These are phyloP conservation scores for Wallacemonas sp. DNA, from an alignment of 208 protist species.

Conservation along the genomic window DNA sequence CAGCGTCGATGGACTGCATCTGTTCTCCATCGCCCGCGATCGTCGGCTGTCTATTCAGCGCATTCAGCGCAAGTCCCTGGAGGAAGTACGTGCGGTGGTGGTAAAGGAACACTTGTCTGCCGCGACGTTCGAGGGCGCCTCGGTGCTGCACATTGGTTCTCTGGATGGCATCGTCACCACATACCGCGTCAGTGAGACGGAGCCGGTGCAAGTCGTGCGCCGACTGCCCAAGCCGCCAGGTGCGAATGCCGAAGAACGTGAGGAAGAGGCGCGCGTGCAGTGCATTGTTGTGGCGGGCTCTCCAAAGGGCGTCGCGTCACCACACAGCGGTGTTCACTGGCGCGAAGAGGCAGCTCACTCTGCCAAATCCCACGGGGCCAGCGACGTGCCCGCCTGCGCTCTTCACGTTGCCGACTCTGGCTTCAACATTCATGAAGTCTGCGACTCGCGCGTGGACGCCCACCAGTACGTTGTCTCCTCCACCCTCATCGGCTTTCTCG, in stretches of 20 bases:
- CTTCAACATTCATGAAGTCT: constrained; percentile 62
- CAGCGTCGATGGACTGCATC: constrained; percentile 41
- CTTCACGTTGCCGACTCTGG: constrained; percentile 77
- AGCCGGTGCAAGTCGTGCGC: constrained; percentile 37
- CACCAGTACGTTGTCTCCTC: constrained; percentile 30
- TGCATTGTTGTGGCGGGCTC: constrained; percentile 44
- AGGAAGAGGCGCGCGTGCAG: constrained; percentile 66
- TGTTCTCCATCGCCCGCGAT: constrained; percentile 80
- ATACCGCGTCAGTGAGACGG: constrained; percentile 60
- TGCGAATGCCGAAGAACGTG: constrained; percentile 38
- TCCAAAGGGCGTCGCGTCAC: constrained; percentile 51
- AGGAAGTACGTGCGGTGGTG: constrained; percentile 66
- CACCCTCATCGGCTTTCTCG: constrained; percentile 82
- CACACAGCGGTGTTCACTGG: constrained; percentile 22
- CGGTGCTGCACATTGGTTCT: constrained; percentile 62
- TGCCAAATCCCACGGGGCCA: background rate
- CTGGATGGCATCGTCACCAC: constrained; percentile 73
- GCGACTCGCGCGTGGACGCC: constrained; percentile 4
- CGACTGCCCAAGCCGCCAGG: constrained; percentile 46
- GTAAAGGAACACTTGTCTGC: constrained; percentile 74
- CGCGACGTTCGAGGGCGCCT: constrained; percentile 60
- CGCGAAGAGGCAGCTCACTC: constrained; percentile 23
- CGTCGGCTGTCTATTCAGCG: constrained; percentile 64
- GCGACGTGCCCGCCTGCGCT: constrained; percentile 9
- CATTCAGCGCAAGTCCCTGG: constrained; percentile 23